Evolutionary conservation across 176 grass and related monocot species (phyloP), one percentile per base, ranked within the genome.

Genomic region (Musa schizocarpa): DNA sequence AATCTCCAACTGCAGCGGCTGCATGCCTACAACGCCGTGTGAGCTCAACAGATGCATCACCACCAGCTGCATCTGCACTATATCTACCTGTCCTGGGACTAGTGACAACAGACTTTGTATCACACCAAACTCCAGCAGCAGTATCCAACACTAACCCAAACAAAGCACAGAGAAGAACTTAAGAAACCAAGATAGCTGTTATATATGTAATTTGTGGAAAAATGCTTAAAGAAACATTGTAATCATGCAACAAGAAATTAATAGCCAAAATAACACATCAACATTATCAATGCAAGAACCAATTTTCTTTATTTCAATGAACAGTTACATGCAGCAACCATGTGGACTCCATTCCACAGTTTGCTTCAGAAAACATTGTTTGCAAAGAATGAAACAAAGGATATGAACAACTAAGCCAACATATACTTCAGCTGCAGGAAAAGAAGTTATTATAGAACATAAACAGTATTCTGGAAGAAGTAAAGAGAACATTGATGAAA

Each of bases 61-160:
- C 91, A 5, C 90, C 90, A 69, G 88, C 88, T 50, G 91, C 94
- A 80, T 98, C 94, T 22, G 88, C 90, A 74, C 90, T 93, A 73
- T 98, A 98, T 82, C 84, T 86, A 71, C 90, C 90, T 80, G 94
- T 98, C 76, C 90, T 93, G 80, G 90, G 88, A 85, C 83, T 90
- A 72, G 90, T 91, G 76, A 98, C 88, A 50, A 98, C 88, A 83
- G 90, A 87, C 69, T 91, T 98, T 85, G 90, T 98, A 84, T 98
- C 94, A 2, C 90, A 98, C 94, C 94, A 98, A 71, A 93, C 94
- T 82, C 94, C 94, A 82, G 94, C 90, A 71, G 94, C 90, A 80
- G 94, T 98, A 82, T 98, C 94, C 82, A 98, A 81, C 11, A 98
- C 94, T 98, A 80, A 70, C 83, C 14, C 73, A 80, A 77, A 74